A percentile compares a stretch with the other conserved stretches of the same genome.
phyloP scores from a whole-genome alignment of 257 asterid genomes.

The Cruciata laevipes region DNA sequence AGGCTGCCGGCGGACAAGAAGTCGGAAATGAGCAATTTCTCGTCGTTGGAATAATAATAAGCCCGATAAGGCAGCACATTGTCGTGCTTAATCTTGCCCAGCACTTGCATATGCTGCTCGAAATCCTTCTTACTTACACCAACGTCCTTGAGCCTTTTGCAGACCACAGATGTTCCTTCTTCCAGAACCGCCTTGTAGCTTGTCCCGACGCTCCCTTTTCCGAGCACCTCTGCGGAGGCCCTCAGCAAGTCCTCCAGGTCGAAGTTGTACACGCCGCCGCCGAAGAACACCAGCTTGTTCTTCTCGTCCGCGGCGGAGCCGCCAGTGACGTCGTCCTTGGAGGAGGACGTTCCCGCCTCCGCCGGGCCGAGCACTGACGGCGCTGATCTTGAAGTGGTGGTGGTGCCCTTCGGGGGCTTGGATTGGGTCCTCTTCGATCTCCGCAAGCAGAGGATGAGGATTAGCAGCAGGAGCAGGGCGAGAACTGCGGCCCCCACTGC shows the following conservation, averaged over 20 bases:
- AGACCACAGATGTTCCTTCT: slow-evolving; percentile 24
- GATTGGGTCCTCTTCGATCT: slow-evolving; percentile 22
- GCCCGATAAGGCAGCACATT: slow-evolving; percentile 25
- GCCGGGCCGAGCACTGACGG: slow-evolving; percentile 20
- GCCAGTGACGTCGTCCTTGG: slow-evolving; percentile 15
- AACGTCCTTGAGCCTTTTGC: slow-evolving; percentile 26
- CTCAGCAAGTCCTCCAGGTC: slow-evolving; percentile 28
- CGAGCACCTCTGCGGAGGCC: slow-evolving; percentile 25
- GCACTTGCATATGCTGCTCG: slow-evolving; percentile 22
- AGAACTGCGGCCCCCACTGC: slow-evolving; percentile 43
- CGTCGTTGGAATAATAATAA: slow-evolving; percentile 23
- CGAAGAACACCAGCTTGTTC: slow-evolving; percentile 22
- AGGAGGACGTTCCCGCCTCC: slow-evolving; percentile 12
- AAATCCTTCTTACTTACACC: slow-evolving; percentile 22
- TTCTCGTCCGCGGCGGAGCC: slow-evolving; percentile 23
- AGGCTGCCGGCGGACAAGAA: slow-evolving; percentile 24
- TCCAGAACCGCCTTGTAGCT: slow-evolving; percentile 26
- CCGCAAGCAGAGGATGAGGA: slow-evolving; percentile 38
- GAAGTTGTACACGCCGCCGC: slow-evolving; percentile 19
- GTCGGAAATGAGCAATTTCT: slow-evolving; percentile 25
- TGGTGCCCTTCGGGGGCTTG: slow-evolving; percentile 40
- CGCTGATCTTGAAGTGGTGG: slow-evolving; percentile 17
- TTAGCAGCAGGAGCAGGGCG: slow-evolving; percentile 36
- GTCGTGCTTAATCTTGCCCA: slow-evolving; percentile 22
- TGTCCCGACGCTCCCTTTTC: slow-evolving; percentile 28